Conservation (phyloP, 805 yeast species). For the Metschnikowia cerradonensis region DNA sequence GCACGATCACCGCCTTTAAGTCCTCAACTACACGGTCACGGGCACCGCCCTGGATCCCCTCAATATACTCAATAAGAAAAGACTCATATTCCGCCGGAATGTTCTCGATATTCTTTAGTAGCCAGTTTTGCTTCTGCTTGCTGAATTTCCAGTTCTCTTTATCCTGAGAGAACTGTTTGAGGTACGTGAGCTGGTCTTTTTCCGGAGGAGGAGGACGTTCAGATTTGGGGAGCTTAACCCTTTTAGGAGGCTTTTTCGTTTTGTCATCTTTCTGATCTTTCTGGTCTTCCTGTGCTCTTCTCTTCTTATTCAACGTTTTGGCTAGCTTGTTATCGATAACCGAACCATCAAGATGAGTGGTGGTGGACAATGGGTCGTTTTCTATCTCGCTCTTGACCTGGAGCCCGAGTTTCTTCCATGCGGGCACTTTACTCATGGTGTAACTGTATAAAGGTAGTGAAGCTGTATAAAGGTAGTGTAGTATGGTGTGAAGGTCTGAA, state of each 20-base stretch:
- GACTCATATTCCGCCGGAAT: constrained; percentile 53
- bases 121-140: constrained; percentile 85
- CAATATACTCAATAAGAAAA: constrained; percentile 49
- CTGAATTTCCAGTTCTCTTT: constrained; percentile 73
- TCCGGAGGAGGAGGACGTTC: constrained; percentile 73
- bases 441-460: no score
- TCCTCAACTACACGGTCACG: constrained; percentile 51
- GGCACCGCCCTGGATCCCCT: constrained; percentile 68
- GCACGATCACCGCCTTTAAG: constrained; percentile 41
- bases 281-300: constrained; percentile 21
- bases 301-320: constrained; percentile 38
- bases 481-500: neutral
- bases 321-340: constrained; percentile 40
- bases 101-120: constrained; percentile 54
- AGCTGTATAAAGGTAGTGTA: neutral
- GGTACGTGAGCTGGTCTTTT: constrained; percentile 66
- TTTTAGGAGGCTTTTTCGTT: constrained; percentile 59
- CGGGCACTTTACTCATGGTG: constrained; percentile 48
- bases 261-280: constrained; percentile 14
- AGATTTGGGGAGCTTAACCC: constrained; percentile 62
- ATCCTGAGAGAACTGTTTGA: constrained; percentile 55
- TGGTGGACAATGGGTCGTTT: constrained; percentile 42
- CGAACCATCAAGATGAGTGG: constrained; percentile 44
- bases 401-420: constrained; percentile 79
- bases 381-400: constrained; percentile 48